Evolutionary conservation across 495 filamentous ascomycete species (phyloP), one percentile per base, ranked within the genome.

Genomic region (Rhypophila decipiens): DNA sequence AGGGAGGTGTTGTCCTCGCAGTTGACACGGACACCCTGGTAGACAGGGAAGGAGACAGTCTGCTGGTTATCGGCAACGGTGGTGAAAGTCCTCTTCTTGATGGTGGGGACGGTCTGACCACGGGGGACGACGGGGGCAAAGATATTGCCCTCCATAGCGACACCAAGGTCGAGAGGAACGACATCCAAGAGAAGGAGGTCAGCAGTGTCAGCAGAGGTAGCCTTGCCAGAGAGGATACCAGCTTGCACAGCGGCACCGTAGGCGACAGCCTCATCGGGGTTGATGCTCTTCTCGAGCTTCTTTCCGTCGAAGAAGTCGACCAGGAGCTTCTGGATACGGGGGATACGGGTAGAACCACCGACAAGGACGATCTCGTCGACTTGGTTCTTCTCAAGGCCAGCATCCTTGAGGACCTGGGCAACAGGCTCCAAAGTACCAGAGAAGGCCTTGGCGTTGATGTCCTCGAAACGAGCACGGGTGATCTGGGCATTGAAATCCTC

Each of bases 131-230:
- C 94, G 27, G 93, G 86, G 44, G 94, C 93, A 64, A 99, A 97
- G 72, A 99, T 97, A 77, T 97, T 97, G 60, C 93, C 93, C 76
- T 97, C 93, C 94, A 97, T 99, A 59, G 94, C 94, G 60, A 99
- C 94, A 86, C 94, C 93, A 18, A 99, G 85, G 46, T 93, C 97
- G 33, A 99, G 88, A 63, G 93, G 94, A 58, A 91, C 84, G 57
- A 98, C 94, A 68, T 98, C 93, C 66, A 98, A 79, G 35, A 98
- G 82, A 51, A 98, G 83, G 68, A 98, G 87, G 71, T 96, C 93
- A 61, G 86, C 85, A 60, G 91, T 95, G 56, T 90, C 89, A 71
- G 91, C 93, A 46, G 90, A 95, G 49, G 87, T 93, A 58, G 88
- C 88, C 75, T 97, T 94, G 70, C 93, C 93, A 44, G 90, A 95